phyloP scores from a whole-genome alignment of 768 basidiomycete genomes.

The Leccinum pellstonianum region DNA sequence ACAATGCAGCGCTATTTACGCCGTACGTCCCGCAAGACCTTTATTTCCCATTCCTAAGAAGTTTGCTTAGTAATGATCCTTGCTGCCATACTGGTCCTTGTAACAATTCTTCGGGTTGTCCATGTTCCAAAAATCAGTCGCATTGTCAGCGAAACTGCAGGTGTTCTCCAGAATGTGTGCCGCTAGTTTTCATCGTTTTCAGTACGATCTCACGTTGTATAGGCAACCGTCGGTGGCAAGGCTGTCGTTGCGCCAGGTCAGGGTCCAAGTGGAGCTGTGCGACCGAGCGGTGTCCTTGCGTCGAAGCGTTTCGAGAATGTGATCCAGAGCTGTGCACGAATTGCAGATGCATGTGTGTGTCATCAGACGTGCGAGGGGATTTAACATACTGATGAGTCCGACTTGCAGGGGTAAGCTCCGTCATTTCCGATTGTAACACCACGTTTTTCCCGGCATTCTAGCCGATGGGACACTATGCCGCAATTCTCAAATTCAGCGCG shows the following conservation, averaged over 20 bases:
- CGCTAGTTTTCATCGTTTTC: background rate
- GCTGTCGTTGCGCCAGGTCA: slow-evolving; percentile 48
- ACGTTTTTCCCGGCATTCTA: slow-evolving; percentile 10
- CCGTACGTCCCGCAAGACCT: slow-evolving; percentile 21
- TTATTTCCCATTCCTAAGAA: background rate
- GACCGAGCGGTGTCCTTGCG: slow-evolving; percentile 54
- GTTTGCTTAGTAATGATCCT: slow-evolving; percentile 40
- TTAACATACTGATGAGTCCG: background rate
- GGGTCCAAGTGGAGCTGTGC: slow-evolving; percentile 32
- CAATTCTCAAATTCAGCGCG: slow-evolving; percentile 51
- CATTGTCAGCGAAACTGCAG: slow-evolving; percentile 58
- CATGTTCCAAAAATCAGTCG: slow-evolving; percentile 48
- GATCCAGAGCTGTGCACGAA: slow-evolving; percentile 61
- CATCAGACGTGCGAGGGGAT: background rate
- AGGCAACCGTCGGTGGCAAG: slow-evolving; percentile 57
- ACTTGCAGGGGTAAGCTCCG: slow-evolving; percentile 25
- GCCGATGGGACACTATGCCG: slow-evolving; percentile 39
- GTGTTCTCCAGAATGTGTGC: slow-evolving; percentile 51
- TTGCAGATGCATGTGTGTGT: slow-evolving; percentile 49
- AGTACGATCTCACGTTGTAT: background rate
- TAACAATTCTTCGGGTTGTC: slow-evolving; percentile 39
- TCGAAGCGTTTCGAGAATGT: slow-evolving; percentile 53
- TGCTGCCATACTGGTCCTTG: slow-evolving; percentile 63
- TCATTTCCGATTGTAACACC: background rate
- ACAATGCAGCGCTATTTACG: slow-evolving; percentile 16